Conservation (phyloP, 73 alveolate genomes). For the Stentor roeselii region DNA sequence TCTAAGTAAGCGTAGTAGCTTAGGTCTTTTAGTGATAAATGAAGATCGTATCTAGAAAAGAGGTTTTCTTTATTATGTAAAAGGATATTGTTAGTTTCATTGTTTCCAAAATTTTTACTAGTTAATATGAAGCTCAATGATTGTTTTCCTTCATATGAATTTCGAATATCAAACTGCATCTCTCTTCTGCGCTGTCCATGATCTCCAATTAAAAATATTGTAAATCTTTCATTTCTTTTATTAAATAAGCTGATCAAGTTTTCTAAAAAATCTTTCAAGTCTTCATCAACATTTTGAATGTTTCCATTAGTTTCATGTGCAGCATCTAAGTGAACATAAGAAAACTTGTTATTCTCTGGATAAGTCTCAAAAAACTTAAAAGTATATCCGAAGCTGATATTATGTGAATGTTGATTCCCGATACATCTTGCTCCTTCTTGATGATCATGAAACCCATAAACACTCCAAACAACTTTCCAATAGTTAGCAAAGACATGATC, state of each 20-base stretch:
- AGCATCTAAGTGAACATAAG: not conserved
- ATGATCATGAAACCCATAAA: not conserved
- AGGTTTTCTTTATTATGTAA: not conserved
- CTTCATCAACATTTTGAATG: not conserved
- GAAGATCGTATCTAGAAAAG: not conserved
- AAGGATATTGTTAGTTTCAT: not conserved
- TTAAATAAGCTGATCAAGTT: not conserved
- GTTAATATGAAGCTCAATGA: not conserved
- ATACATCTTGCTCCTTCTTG: not conserved
- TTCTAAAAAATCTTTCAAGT: not conserved
- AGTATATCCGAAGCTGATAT: not conserved
- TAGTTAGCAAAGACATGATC: not conserved
- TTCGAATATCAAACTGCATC: not conserved
- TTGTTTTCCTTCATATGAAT: not conserved
- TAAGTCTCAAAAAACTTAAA: not conserved
- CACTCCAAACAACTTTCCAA: not conserved
- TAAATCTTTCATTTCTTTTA: not conserved
- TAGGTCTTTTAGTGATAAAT: not conserved
- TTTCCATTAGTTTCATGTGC: not conserved
- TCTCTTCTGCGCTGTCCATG: not conserved
- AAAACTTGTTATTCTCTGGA: not conserved
- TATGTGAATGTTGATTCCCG: not conserved
- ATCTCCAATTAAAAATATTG: not conserved
- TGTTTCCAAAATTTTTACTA: not conserved
- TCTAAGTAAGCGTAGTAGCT: too few relatives aligned